phyloP scores from a whole-genome alignment of 805 yeast genomes.

The Spencermartinsiella europaea region DNA sequence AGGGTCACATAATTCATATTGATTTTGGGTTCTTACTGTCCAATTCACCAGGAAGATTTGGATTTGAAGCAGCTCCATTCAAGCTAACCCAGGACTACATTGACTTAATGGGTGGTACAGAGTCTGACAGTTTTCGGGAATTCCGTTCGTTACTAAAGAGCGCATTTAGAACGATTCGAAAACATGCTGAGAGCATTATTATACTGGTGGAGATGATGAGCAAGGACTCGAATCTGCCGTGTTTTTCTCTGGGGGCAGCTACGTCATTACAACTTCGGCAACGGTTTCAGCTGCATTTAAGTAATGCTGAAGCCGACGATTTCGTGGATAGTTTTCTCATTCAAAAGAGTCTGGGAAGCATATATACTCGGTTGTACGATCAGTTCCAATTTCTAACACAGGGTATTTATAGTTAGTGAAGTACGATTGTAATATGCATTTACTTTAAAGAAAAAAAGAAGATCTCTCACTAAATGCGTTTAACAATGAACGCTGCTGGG shows the following conservation, averaged over 20 bases:
- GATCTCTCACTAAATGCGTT: not conserved
- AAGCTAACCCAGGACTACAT: constrained; percentile 86
- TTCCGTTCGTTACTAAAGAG: constrained; percentile 62
- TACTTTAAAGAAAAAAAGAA: not conserved
- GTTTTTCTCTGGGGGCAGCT: constrained; percentile 82
- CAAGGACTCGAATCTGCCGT: constrained; percentile 82
- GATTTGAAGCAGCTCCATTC: constrained; percentile 97
- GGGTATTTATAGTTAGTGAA: constrained; percentile 70
- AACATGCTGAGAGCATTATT: constrained; percentile 66
- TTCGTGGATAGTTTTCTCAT: constrained; percentile 77
- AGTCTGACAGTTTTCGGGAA: constrained; percentile 51
- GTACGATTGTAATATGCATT: not conserved
- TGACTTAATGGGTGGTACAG: constrained; percentile 78
- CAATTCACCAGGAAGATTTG: constrained; percentile 94
- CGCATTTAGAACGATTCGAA: constrained; percentile 70
- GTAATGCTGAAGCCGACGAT: constrained; percentile 64
- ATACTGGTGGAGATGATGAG: constrained; percentile 92
- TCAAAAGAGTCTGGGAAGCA: constrained; percentile 76
- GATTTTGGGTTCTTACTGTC: constrained; percentile 93
- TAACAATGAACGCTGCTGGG: not conserved
- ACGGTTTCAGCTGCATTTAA: constrained; percentile 66
- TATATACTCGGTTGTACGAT: constrained; percentile 88
- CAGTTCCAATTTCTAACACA: constrained; percentile 93
- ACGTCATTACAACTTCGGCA: constrained; percentile 76
- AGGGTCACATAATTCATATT: constrained; percentile 85